A percentile compares a stretch with the other conserved stretches of the same genome.
phyloP scores from a whole-genome alignment of 2,329 filamentous ascomycete genomes.

The Pseudogymnoascus sp. region DNA sequence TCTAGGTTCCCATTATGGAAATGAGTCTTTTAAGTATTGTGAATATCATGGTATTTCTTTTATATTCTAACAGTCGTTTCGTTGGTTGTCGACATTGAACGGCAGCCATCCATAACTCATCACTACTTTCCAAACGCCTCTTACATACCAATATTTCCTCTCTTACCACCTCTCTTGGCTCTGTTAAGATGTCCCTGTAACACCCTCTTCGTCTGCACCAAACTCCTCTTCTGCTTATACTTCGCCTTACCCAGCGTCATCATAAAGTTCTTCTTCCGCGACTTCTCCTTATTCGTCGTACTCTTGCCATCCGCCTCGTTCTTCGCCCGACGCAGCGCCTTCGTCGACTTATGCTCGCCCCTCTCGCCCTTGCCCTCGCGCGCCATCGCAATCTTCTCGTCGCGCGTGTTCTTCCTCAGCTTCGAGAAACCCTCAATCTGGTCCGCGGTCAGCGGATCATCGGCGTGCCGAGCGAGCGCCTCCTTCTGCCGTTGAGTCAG shows the following conservation, averaged over 20 bases:
- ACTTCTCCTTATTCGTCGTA: conserved; percentile 95
- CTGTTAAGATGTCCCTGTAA: conserved; percentile 75
- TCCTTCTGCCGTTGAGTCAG: conserved; percentile 33
- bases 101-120: background rate
- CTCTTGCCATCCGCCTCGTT: conserved; percentile 88
- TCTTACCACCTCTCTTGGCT: conserved; percentile 74
- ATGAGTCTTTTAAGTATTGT: background rate
- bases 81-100: background rate
- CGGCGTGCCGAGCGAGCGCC: conserved; percentile 56
- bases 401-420: conserved; percentile 78
- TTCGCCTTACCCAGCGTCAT: conserved; percentile 98
- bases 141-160: conserved; percentile 52
- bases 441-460: conserved; percentile 83
- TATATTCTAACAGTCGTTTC: conserved; percentile 4
- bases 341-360: conserved; percentile 76
- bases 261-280: conserved; percentile 93
- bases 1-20: background rate
- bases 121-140: background rate
- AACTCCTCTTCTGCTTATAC: conserved; percentile 87
- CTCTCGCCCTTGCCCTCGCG: conserved; percentile 74
- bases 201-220: conserved; percentile 76
- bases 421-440: conserved; percentile 83
- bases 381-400: conserved; percentile 78
- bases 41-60: conserved; percentile 3
- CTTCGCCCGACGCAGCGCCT: conserved; percentile 77